phyloP scores from a whole-genome alignment of 331 rosid genomes.

The Prunus yedoensis region DNA sequence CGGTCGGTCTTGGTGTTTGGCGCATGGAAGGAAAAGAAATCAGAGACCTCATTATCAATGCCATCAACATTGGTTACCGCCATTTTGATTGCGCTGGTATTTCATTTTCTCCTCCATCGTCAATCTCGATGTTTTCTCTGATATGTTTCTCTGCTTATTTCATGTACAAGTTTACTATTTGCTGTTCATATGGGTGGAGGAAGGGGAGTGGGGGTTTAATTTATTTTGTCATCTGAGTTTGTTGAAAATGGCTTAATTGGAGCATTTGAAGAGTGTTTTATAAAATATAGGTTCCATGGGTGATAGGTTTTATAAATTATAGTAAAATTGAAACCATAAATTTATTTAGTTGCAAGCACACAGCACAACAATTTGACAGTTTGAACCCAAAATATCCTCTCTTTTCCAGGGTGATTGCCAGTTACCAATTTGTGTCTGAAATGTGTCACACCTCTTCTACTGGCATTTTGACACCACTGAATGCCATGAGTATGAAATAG shows the following conservation, averaged over 20 bases:
- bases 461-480: not conserved
- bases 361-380: not conserved
- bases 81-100: constrained; percentile 92
- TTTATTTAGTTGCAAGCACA: not conserved
- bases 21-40: constrained; percentile 63
- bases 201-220: too few relatives aligned
- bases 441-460: not conserved
- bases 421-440: not conserved
- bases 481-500: not conserved
- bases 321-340: not conserved
- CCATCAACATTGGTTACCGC: constrained; percentile 79
- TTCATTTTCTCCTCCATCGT: not conserved
- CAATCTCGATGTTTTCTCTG: not conserved
- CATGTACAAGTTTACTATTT: too few relatives aligned
- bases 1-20: constrained; percentile 79
- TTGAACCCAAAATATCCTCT: not conserved
- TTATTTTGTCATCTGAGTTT: not conserved
- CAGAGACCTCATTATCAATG: constrained; percentile 61
- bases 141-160: not conserved
- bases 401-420: not conserved
- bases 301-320: not conserved
- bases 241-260: not conserved
- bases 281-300: not conserved
- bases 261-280: not conserved
- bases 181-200: too few relatives aligned